These are phyloP conservation scores for Knoxdaviesia capensis DNA, from an alignment of 2,329 filamentous ascomycete genomes.

Conservation along the genomic window DNA sequence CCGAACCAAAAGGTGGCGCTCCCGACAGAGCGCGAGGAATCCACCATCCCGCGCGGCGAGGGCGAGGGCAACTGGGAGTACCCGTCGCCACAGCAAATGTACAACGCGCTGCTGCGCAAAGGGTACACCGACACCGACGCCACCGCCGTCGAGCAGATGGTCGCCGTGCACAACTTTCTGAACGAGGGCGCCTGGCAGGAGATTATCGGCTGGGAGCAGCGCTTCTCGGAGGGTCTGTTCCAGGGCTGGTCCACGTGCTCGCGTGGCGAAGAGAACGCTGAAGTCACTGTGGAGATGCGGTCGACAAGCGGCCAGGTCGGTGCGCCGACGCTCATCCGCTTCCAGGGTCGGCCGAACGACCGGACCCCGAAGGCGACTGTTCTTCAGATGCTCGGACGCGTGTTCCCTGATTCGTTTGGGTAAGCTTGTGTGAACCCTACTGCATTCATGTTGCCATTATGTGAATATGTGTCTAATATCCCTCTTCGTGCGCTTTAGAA, in stretches of 20 bases:
- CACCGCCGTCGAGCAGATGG: slow-evolving; percentile 90
- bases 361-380: slow-evolving; percentile 82
- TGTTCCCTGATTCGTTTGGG: slow-evolving; percentile 66
- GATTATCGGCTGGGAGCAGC: slow-evolving; percentile 81
- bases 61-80: slow-evolving; percentile 83
- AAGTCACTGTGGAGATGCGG: slow-evolving; percentile 19
- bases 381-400: slow-evolving; percentile 55
- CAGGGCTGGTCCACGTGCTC: slow-evolving; percentile 56
- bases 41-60: slow-evolving; percentile 77
- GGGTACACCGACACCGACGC: slow-evolving; percentile 88
- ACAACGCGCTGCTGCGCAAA: slow-evolving; percentile 91
- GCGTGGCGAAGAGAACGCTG: slow-evolving; percentile 46
- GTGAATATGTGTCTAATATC: neutral
- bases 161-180: slow-evolving; percentile 91
- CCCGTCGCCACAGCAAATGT: slow-evolving; percentile 97
- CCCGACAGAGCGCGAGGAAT: slow-evolving; percentile 62
- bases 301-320: slow-evolving; percentile 31
- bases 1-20: slow-evolving; percentile 53
- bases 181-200: slow-evolving; percentile 96
- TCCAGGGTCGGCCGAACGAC: slow-evolving; percentile 76
- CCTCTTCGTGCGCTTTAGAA: slow-evolving; percentile 20
- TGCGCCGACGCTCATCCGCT: slow-evolving; percentile 60
- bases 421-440: slow-evolving; percentile 19
- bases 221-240: slow-evolving; percentile 55
- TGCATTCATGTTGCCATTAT: neutral